Conservation (phyloP, 176 grass and related monocot genomes). For the Musa beccarii region DNA sequence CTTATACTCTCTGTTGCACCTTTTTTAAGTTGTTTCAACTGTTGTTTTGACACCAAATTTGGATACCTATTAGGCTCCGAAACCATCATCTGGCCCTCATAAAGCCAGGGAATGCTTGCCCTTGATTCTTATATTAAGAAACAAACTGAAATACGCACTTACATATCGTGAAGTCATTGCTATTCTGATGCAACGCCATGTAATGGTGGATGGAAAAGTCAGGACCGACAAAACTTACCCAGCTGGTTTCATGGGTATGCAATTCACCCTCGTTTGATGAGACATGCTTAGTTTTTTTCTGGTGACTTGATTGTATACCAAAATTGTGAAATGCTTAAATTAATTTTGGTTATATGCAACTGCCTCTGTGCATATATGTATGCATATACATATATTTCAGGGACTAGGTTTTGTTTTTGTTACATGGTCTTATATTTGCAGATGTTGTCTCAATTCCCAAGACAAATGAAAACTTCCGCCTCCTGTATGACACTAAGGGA, state of each 20-base stretch:
- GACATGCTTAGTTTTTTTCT: too few relatives aligned
- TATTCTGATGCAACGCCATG: neutral
- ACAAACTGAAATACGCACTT: too few relatives aligned
- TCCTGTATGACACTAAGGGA: too few relatives aligned
- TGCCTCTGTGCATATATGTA: too few relatives aligned
- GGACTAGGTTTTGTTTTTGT: too few relatives aligned
- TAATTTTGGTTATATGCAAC: too few relatives aligned
- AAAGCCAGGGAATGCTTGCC: constrained; percentile 1
- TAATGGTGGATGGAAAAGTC: neutral
- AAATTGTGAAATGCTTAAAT: too few relatives aligned
- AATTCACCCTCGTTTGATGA: neutral
- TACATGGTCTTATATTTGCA: neutral
- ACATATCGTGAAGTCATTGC: neutral
- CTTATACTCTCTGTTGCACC: too few relatives aligned
- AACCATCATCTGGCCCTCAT: neutral
- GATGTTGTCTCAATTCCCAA: neutral
- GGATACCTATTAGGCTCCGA: neutral
- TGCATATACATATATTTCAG: too few relatives aligned
- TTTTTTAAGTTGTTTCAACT: neutral
- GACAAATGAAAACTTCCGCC: too few relatives aligned
- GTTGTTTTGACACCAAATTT: neutral
- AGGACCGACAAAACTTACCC: neutral
- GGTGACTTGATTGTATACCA: too few relatives aligned
- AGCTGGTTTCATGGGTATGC: constrained; percentile 2
- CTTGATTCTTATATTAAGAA: neutral